phyloP scores from a whole-genome alignment of 1,139 yeast genomes.

The Nakaseomyces glabratus region DNA sequence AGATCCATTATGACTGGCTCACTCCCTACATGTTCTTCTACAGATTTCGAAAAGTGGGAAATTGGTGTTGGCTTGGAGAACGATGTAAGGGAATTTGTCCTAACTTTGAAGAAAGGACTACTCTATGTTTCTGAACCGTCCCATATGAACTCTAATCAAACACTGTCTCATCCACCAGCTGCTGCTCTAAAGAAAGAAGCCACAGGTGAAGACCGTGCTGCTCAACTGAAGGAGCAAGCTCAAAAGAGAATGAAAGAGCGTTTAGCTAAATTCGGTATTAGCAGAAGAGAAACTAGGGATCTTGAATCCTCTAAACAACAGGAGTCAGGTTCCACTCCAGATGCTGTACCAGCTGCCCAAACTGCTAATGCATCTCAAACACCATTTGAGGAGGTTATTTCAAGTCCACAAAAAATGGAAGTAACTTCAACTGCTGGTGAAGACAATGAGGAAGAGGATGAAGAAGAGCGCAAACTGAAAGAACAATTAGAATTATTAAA shows the following conservation, averaged over 20 bases:
- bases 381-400: slow-evolving; percentile 6
- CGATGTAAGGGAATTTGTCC: slow-evolving; percentile 57
- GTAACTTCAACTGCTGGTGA: slow-evolving; percentile 11
- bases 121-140: slow-evolving; percentile 6
- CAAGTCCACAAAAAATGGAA: neutral
- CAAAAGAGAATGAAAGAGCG: slow-evolving; percentile 83
- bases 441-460: slow-evolving; percentile 30
- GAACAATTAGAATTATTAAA: slow-evolving; percentile 35
- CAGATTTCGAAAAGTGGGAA: slow-evolving; percentile 72
- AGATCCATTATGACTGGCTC: slow-evolving; percentile 37
- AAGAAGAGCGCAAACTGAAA: slow-evolving; percentile 33
- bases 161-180: slow-evolving; percentile 4
- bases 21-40: slow-evolving; percentile 33
- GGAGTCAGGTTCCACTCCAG: neutral
- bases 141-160: neutral
- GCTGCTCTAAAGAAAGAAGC: slow-evolving; percentile 17
- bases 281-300: slow-evolving; percentile 33
- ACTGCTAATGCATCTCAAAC: slow-evolving; percentile 3
- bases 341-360: neutral
- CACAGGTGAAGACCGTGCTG: slow-evolving; percentile 61
- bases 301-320: slow-evolving; percentile 7
- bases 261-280: slow-evolving; percentile 75
- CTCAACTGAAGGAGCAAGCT: slow-evolving; percentile 83
- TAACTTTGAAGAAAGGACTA: slow-evolving; percentile 35
- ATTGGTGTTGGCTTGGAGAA: slow-evolving; percentile 71